These are phyloP conservation scores for Solanum etuberosum DNA, from an alignment of 257 asterid genomes.

Conservation along the genomic window DNA sequence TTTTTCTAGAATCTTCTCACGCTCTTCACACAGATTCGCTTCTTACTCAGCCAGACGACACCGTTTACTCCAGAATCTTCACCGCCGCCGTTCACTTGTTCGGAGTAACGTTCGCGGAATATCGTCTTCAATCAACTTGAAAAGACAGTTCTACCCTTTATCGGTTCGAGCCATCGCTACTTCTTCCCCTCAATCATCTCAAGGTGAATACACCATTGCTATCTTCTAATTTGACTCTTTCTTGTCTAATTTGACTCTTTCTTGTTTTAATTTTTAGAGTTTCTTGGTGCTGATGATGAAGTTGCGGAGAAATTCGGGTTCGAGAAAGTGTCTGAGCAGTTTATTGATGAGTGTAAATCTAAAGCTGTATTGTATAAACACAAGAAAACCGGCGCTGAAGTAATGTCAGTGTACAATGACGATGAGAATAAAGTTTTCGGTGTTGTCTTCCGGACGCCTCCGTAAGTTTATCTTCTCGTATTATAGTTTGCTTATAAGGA, in stretches of 20 bases:
- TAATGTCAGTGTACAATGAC: constrained; percentile 87
- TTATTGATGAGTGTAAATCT: constrained; percentile 90
- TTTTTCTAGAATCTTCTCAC: constrained; percentile 52
- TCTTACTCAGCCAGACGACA: constrained; percentile 29
- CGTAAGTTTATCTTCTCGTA: constrained; percentile 41
- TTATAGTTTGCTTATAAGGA: not conserved
- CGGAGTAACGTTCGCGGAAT: constrained; percentile 34
- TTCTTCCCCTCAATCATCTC: constrained; percentile 46
- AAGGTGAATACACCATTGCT: constrained; percentile 14
- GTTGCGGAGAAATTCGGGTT: constrained; percentile 82
- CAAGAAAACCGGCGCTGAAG: constrained; percentile 90
- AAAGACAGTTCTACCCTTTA: constrained; percentile 33
- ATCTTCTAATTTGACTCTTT: not conserved
- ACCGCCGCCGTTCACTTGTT: constrained; percentile 32
- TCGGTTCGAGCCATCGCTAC: constrained; percentile 67
- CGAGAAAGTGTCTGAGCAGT: constrained; percentile 79
- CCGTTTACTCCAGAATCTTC: constrained; percentile 33
- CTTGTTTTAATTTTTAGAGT: constrained; percentile 16
- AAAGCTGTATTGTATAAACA: constrained; percentile 86
- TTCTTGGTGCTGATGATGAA: constrained; percentile 63
- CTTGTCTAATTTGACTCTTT: not conserved
- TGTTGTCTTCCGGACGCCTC: constrained; percentile 90
- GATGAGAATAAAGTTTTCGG: constrained; percentile 98
- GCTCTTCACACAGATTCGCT: constrained; percentile 39
- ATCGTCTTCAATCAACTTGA: constrained; percentile 30